Evolutionary conservation across 768 basidiomycete genomes (phyloP).

Genomic region (Psilocybe subaeruginosa): DNA sequence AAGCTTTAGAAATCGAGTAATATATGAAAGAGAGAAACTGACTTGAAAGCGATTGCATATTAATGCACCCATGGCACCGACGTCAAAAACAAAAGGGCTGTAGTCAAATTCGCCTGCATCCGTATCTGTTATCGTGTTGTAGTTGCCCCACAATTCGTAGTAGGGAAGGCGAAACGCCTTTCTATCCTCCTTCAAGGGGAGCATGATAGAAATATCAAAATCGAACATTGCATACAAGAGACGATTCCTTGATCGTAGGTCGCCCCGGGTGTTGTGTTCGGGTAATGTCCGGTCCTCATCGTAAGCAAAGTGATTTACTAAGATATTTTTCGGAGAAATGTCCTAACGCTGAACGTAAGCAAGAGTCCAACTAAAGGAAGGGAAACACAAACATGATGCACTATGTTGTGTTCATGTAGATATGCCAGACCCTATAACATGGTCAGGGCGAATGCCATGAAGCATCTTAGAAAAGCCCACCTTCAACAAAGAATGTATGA

Average conservation of each 20-base stretch:
- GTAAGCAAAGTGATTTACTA: constrained; percentile 20
- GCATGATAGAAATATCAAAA: constrained; percentile 20
- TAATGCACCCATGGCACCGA: constrained; percentile 21
- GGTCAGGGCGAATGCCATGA: background rate
- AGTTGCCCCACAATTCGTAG: constrained; percentile 1
- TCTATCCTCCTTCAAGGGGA: constrained; percentile 11
- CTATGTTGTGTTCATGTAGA: constrained; percentile 23
- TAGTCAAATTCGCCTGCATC: constrained; percentile 7
- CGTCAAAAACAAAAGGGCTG: constrained; percentile 26
- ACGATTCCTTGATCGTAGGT: constrained; percentile 9
- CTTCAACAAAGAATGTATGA: constrained; percentile 18
- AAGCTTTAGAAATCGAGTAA: constrained; percentile 4
- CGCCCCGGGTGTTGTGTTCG: background rate
- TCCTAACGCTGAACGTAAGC: constrained; percentile 1
- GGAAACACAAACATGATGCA: constrained; percentile 16
- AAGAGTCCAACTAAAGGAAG: background rate
- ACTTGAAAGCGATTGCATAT: constrained; percentile 12
- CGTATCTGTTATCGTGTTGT: background rate
- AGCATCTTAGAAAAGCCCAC: background rate
- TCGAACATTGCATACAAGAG: constrained; percentile 24
- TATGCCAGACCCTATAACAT: constrained; percentile 16
- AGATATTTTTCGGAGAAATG: constrained; percentile 16
- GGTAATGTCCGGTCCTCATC: background rate
- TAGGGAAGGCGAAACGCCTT: constrained; percentile 3
- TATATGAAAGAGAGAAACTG: background rate